Base-by-base conservation (phyloP, 1,139 yeast species). In the Suhomyces ambrosiae region DNA sequence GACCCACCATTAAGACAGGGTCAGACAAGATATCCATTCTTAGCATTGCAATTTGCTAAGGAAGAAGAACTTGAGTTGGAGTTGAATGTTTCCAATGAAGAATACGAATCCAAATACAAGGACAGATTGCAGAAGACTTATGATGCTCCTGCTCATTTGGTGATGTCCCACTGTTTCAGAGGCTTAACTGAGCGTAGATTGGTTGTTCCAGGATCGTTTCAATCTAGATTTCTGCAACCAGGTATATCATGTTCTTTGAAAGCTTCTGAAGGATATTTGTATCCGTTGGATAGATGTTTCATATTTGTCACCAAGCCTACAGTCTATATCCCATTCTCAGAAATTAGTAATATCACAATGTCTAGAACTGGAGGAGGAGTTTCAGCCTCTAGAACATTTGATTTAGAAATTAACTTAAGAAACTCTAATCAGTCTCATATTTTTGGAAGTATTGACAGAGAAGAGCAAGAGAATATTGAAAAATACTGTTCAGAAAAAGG, bases 291-390 rank as follows among this genome's bases (percentile, higher is more conserved):
- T 49, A 86, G 88, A 63, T 87, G 96, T 41, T 81, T 92, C 58
- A 68, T 92, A 49, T 92, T 92, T 59, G 84, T 92, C 29, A 90
- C 97, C 22, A 94, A 94, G 60, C 97, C 98, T 34, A 89, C 97
- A 0, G 79, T 92, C 30, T 86, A 87, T 60, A 86, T 92, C 47
- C 96, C 97, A 38, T 85, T 81, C 60, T 71, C 85, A 1, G 97
- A 92, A 53, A 79, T 92, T 33, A 72, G 82, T 38, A 75, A 71
- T 32, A 80, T 92, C 23, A 81, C 86, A 22, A 85, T 94, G 68
- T 86, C 96, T 3, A 82, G 99, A 61, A 86, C 95, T 5, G 96
- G 96, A 10, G 81, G 89, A 1, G 79, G 85, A 1, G 76, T 81
- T 3, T 73, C 86, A 2, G 84, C 95, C 2, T 82, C 89, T 24